Evolutionary conservation across 2,329 filamentous ascomycete species (phyloP), one percentile per base, ranked within the genome.

Genomic region (Penicillium aurantiogriseum): DNA sequence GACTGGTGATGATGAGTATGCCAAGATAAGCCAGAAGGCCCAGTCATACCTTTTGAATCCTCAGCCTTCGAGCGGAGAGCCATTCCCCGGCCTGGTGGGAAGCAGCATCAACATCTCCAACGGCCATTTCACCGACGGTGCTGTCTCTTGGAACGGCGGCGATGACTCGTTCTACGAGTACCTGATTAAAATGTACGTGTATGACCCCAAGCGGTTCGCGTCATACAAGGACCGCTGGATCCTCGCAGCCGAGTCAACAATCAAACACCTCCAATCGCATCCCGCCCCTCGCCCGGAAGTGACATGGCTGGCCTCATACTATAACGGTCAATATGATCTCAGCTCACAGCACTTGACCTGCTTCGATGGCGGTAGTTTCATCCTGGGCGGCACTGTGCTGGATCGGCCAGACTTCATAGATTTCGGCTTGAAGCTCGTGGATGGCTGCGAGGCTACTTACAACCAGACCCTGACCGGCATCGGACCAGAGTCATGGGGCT

Each of bases 141-240:
- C 64, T 2, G 91, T 92, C 51, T 88, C 89, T 44, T 96, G 91
- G 91, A 83, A 84, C 39, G 90, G 88, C 50, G 88, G 89, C 7
- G 83, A 83, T 31, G 91, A 95, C 72, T 90, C 86, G 43, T 95
- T 88, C 76, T 96, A 95, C 76, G 91, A 95, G 75, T 95, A 95
- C 68, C 83, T 96, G 33, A 88, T 96, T 73, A 96, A 96, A 79
- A 93, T 94, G 89, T 95, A 87, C 67, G 74, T 93, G 54, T 95
- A 95, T 71, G 88, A 93, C 69, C 80, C 85, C 0, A 65, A 72
- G 6, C 81, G 85, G 3, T 95, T 89, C 67, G 74, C 68, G 2
- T 60, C 73, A 3, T 91, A 93, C 76, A 85, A 81, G 66, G 87
- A 92, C 61, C 85, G 85, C 47, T 96, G 91, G 91, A 76, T 90